Evolutionary conservation across 2,329 filamentous ascomycete genomes (phyloP).

Genomic region (Pseudopithomyces chartarum): DNA sequence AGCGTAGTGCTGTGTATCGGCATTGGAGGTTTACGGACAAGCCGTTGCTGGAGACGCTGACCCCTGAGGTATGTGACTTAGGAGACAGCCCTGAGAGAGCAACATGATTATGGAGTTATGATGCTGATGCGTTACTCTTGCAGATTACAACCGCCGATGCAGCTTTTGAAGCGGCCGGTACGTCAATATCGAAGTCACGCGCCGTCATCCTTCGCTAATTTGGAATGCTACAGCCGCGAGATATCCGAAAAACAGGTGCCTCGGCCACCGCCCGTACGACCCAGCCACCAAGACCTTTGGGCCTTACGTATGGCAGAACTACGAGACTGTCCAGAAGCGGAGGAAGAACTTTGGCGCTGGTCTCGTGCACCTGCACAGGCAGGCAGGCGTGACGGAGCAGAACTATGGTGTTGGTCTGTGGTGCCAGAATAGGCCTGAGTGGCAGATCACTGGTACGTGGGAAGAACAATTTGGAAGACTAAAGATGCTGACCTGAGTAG

Average conservation of each 20-base stretch:
- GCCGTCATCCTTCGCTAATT: constrained; percentile 3
- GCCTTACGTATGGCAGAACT: constrained; percentile 83
- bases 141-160: constrained; percentile 75
- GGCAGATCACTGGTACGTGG: constrained; percentile 75
- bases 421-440: constrained; percentile 87
- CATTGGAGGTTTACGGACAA: constrained; percentile 79
- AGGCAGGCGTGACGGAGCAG: constrained; percentile 65
- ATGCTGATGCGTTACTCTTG: constrained; percentile 11
- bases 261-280: constrained; percentile 84
- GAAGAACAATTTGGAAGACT: not conserved
- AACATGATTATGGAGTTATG: not conserved
- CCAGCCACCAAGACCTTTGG: constrained; percentile 73
- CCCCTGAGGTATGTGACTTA: constrained; percentile 56
- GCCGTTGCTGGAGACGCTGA: constrained; percentile 54
- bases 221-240: constrained; percentile 52
- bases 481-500: constrained; percentile 50
- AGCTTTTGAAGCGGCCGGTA: constrained; percentile 71
- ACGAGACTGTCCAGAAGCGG: constrained; percentile 76
- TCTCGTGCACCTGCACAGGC: constrained; percentile 78
- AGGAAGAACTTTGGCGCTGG: constrained; percentile 86
- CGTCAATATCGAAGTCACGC: constrained; percentile 10
- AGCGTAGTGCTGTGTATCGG: constrained; percentile 77
- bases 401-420: constrained; percentile 81
- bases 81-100: not conserved
- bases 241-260: constrained; percentile 70